A percentile compares a stretch with the other conserved stretches of the same genome.
Conservation (phyloP, 2,329 filamentous ascomycete genomes). For the Emericellopsis cladophorae region DNA sequence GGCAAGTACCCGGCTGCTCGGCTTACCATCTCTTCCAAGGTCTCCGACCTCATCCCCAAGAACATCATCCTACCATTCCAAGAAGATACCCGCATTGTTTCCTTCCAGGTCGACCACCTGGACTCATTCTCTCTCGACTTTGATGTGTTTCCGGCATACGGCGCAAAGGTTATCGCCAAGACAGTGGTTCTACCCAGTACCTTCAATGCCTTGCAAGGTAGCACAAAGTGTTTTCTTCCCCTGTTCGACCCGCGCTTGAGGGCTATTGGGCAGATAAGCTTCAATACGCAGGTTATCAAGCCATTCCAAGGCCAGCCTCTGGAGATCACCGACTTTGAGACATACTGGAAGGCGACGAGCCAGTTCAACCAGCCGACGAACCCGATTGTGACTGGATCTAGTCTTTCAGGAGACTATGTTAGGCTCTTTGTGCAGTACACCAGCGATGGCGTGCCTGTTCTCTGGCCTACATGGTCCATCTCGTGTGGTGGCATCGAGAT, state of each 20-base stretch:
- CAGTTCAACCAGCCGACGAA: conserved; percentile 71
- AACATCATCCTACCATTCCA: conserved; percentile 93
- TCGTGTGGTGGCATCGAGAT: conserved; percentile 66
- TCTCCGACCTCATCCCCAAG: conserved; percentile 89
- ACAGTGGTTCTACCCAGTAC: conserved; percentile 82
- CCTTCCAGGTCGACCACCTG: conserved; percentile 90
- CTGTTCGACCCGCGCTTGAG: conserved; percentile 85
- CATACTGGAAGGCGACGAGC: conserved; percentile 98
- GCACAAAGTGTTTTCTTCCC: conserved; percentile 71
- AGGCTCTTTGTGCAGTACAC: conserved; percentile 87
- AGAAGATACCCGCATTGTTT: conserved; percentile 86
- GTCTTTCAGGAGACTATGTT: conserved; percentile 89
- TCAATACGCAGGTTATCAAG: conserved; percentile 92
- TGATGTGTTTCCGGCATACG: conserved; percentile 94
- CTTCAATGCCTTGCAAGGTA: conserved; percentile 65
- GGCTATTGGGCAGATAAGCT: conserved; percentile 86
- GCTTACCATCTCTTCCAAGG: conserved; percentile 91
- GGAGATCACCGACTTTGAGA: conserved; percentile 96
- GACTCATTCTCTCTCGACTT: conserved; percentile 93
- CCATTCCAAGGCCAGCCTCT: conserved; percentile 85
- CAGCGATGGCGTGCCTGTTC: conserved; percentile 71
- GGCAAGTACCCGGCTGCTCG: conserved; percentile 92
- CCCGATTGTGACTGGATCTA: conserved; percentile 87
- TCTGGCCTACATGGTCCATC: conserved; percentile 79
- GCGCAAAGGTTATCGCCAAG: conserved; percentile 93